These are phyloP conservation scores for Eucalyptus melliodora DNA, from an alignment of 345 rosid genomes.

Conservation along the genomic window DNA sequence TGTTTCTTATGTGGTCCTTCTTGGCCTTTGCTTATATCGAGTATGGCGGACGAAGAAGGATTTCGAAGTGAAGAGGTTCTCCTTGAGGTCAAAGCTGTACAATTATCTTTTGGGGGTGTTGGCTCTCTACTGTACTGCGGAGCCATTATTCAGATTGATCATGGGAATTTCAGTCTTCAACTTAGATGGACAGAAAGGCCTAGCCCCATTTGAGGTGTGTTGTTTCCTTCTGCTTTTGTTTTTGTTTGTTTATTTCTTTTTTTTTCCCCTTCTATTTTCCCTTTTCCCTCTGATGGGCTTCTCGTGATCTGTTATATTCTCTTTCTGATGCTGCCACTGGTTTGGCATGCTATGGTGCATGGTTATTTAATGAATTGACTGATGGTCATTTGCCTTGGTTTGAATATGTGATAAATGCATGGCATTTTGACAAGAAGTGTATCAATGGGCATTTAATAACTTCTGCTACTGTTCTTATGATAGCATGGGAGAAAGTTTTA, in stretches of 20 bases:
- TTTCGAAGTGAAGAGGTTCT: constrained; percentile 49
- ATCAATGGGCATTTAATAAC: not conserved
- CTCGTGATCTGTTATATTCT: not conserved
- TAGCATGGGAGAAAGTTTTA: not conserved
- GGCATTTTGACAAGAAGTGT: not conserved
- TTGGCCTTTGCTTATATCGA: constrained; percentile 61
- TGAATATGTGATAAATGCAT: not conserved
- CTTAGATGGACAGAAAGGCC: constrained; percentile 57
- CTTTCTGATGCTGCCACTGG: not conserved
- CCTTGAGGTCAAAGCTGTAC: constrained; percentile 69
- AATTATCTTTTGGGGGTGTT: constrained; percentile 52
- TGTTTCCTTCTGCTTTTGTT: not conserved
- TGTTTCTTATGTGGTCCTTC: constrained; percentile 53
- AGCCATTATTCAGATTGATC: constrained; percentile 78
- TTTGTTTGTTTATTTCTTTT: not conserved
- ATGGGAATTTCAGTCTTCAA: constrained; percentile 80
- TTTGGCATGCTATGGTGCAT: not conserved
- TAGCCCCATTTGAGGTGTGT: constrained; percentile 91
- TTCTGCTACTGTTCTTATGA: not conserved
- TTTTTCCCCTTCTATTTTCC: not conserved
- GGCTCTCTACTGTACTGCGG: constrained; percentile 65
- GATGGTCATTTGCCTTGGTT: not conserved
- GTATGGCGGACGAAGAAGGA: constrained; percentile 66
- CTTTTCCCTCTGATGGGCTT: not conserved
- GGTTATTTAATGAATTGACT: not conserved